Percentiles rank a stretch among this genome's conserved stretches.
Conservation (phyloP, 345 rosid genomes). For the Moringa oleifera region DNA sequence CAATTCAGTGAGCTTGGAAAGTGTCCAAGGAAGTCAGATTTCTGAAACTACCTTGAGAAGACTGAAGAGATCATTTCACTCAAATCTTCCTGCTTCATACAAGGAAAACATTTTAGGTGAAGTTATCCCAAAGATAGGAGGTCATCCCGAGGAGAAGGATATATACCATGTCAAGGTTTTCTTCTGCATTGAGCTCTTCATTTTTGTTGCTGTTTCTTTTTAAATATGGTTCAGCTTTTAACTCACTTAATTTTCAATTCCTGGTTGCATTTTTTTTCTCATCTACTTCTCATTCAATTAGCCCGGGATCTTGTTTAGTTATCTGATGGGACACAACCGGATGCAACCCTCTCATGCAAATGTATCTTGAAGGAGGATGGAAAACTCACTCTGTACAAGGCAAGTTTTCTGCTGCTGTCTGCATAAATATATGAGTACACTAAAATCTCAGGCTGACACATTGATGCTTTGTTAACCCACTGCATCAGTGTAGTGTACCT, state of each 20-base stretch:
- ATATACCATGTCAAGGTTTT: constrained; percentile 50
- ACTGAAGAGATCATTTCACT: constrained; percentile 27
- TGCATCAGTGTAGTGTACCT: not conserved
- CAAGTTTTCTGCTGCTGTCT: constrained; percentile 23
- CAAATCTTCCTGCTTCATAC: constrained; percentile 38
- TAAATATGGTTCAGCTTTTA: not conserved
- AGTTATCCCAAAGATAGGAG: constrained; percentile 34
- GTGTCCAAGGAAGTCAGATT: constrained; percentile 16
- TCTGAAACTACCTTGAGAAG: constrained; percentile 24
- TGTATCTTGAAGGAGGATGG: constrained; percentile 39
- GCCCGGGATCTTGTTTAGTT: constrained; percentile 28
- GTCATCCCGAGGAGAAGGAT: constrained; percentile 39
- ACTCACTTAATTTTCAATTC: not conserved
- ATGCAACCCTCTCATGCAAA: constrained; percentile 45
- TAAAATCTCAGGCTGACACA: not conserved
- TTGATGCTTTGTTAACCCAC: not conserved
- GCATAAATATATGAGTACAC: not conserved
- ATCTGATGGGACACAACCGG: constrained; percentile 25
- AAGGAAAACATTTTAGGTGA: constrained; percentile 25
- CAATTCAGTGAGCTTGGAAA: constrained; percentile 13
- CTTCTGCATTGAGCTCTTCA: not conserved
- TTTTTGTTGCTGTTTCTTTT: not conserved
- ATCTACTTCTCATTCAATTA: constrained; percentile 11
- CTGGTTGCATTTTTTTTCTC: constrained; percentile 17
- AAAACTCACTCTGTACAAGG: constrained; percentile 50